A percentile compares a stretch with the other conserved stretches of the same genome.
Evolutionary conservation across 345 rosid genomes (phyloP).

Genomic region (Hevea brasiliensis): DNA sequence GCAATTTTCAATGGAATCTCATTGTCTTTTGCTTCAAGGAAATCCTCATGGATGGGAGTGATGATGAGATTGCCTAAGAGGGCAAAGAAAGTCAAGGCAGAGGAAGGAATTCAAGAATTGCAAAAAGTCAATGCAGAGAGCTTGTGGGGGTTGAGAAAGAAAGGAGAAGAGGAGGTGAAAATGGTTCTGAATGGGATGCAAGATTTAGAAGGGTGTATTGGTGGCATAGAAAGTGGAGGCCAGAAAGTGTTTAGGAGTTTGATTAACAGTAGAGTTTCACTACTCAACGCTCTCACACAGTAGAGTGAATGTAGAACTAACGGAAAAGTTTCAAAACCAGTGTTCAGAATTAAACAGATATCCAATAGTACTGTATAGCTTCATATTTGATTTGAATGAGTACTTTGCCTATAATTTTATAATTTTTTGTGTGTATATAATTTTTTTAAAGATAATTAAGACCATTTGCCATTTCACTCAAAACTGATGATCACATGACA

Average conservation of each 20-base stretch:
- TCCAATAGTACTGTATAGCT: slow-evolving; percentile 9
- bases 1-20: slow-evolving; percentile 46
- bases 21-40: slow-evolving; percentile 27
- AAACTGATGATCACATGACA: too few species aligned
- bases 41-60: slow-evolving; percentile 28
- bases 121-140: slow-evolving; percentile 28
- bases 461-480: too few species aligned
- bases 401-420: too few species aligned
- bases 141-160: slow-evolving; percentile 46
- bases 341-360: background rate
- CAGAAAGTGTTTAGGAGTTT: slow-evolving; percentile 55
- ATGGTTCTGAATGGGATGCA: slow-evolving; percentile 42
- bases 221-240: slow-evolving; percentile 35
- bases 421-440: too few species aligned
- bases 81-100: slow-evolving; percentile 23
- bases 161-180: slow-evolving; percentile 49
- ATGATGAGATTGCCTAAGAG: slow-evolving; percentile 18
- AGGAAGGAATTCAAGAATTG: slow-evolving; percentile 47
- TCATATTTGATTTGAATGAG: too few species aligned
- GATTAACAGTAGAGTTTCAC: slow-evolving; percentile 54
- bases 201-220: slow-evolving; percentile 41
- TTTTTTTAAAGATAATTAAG: too few species aligned
- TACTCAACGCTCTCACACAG: slow-evolving; percentile 52
- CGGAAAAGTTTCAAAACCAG: too few species aligned
- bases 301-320: slow-evolving; percentile 6